These are phyloP conservation scores for Spergularia bocconei DNA, from an alignment of 148 eudicot species.

Conservation along the genomic window DNA sequence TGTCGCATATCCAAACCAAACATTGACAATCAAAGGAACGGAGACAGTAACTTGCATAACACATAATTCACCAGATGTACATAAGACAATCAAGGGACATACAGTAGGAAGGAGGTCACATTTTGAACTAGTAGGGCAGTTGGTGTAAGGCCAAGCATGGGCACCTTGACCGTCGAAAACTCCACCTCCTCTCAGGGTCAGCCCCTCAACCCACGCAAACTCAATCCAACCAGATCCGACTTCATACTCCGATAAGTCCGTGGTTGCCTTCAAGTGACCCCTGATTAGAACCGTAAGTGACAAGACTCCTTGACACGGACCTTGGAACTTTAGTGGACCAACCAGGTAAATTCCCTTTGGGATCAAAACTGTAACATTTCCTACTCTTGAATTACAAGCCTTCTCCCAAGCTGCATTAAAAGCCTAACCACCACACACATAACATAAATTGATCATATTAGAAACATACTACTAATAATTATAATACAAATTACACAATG, in stretches of 20 bases:
- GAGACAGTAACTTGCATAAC: not conserved
- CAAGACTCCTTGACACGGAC: constrained; percentile 34
- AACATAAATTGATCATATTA: not conserved
- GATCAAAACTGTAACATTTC: constrained; percentile 31
- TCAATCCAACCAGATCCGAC: constrained; percentile 45
- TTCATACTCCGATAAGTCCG: constrained; percentile 36
- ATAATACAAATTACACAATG: not conserved
- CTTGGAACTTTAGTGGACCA: constrained; percentile 37
- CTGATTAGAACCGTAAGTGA: constrained; percentile 22
- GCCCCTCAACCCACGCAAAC: constrained; percentile 42
- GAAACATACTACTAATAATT: not conserved
- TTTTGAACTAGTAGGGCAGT: constrained; percentile 33
- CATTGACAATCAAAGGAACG: too few relatives aligned
- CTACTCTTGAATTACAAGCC: constrained; percentile 23
- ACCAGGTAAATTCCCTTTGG: constrained; percentile 41
- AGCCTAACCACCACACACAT: constrained; percentile 27
- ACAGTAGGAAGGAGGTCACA: constrained; percentile 47
- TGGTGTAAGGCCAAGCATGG: constrained; percentile 45
- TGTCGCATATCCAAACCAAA: too few relatives aligned
- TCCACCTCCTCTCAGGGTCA: constrained; percentile 49
- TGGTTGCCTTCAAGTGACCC: constrained; percentile 52
- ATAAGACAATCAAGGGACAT: not conserved
- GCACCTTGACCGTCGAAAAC: constrained; percentile 55
- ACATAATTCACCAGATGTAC: too few relatives aligned
- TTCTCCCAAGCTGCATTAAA: constrained; percentile 36